Conservation (phyloP, 805 yeast genomes). For the Starmerella bacillaris region DNA sequence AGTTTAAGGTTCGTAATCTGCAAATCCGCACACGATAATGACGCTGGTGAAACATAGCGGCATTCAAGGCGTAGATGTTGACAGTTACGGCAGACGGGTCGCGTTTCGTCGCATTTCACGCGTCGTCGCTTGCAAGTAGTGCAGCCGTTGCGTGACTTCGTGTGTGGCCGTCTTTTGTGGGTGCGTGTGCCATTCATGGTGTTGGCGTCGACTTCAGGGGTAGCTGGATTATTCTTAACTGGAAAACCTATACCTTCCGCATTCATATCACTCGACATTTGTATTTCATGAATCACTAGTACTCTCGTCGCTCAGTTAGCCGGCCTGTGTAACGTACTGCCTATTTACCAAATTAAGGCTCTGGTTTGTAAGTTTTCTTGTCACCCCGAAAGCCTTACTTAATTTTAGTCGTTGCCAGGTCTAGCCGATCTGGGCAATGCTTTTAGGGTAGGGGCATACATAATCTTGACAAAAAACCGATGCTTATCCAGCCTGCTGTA, state of each 20-base stretch:
- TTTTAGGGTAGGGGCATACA: no score
- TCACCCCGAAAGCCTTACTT: no score
- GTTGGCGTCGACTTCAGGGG: neutral
- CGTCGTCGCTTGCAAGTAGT: constrained; percentile 73
- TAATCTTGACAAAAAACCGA: no score
- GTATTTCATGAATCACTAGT: no score
- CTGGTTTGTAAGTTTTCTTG: no score
- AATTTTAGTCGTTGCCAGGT: no score
- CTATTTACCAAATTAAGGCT: no score
- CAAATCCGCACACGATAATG: constrained; percentile 24
- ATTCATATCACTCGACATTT: neutral
- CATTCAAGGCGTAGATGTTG: constrained; percentile 62
- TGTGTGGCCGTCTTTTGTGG: constrained; percentile 65
- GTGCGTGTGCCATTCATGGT: constrained; percentile 3
- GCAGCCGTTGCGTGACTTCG: constrained; percentile 78
- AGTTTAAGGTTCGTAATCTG: constrained; percentile 63
- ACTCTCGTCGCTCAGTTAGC: no score
- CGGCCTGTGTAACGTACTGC: no score
- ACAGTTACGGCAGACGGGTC: constrained; percentile 68
- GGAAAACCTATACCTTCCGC: constrained; percentile 1
- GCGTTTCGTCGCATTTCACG: constrained; percentile 80
- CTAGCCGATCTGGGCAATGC: no score
- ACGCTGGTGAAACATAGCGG: constrained; percentile 31
- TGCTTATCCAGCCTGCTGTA: no score
- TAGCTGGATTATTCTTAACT: neutral